phyloP scores from a whole-genome alignment of 2,329 filamentous ascomycete species.

The Curvularia sp. region DNA sequence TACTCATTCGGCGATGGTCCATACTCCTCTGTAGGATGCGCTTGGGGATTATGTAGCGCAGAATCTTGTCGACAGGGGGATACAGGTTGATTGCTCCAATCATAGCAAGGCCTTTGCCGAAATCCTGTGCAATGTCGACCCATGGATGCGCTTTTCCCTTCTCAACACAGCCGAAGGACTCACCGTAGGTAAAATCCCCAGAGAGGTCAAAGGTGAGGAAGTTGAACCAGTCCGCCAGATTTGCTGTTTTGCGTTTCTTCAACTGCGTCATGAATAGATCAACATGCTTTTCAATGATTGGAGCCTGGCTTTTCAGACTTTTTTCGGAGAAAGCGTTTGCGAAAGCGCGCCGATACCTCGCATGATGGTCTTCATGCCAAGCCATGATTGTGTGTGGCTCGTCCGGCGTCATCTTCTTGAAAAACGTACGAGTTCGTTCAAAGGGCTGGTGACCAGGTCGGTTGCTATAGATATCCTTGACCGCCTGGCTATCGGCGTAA shows the following conservation, averaged over 20 bases:
- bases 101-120: conserved; percentile 40
- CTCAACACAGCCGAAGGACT: conserved; percentile 54
- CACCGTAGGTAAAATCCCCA: conserved; percentile 61
- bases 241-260: conserved; percentile 23
- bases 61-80: conserved; percentile 32
- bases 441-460: conserved; percentile 35
- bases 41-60: conserved; percentile 36
- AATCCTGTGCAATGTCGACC: conserved; percentile 43
- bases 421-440: conserved; percentile 34
- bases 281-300: conserved; percentile 36
- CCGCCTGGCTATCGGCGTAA: conserved; percentile 34
- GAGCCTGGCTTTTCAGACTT: conserved; percentile 34
- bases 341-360: conserved; percentile 36
- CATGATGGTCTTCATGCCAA: conserved; percentile 33
- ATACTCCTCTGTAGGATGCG: conserved; percentile 30
- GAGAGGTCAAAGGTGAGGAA: conserved; percentile 38
- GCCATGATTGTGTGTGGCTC: conserved; percentile 38
- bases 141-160: conserved; percentile 50
- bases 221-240: conserved; percentile 30
- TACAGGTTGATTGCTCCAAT: conserved; percentile 41
- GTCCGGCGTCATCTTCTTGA: conserved; percentile 35
- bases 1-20: conserved; percentile 36
- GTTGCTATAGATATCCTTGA: conserved; percentile 41
- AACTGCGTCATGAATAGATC: conserved; percentile 33
- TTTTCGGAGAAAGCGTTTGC: conserved; percentile 40